phyloP scores from a whole-genome alignment of 441 rosid genomes.

The Pelargonium fulgidum region DNA sequence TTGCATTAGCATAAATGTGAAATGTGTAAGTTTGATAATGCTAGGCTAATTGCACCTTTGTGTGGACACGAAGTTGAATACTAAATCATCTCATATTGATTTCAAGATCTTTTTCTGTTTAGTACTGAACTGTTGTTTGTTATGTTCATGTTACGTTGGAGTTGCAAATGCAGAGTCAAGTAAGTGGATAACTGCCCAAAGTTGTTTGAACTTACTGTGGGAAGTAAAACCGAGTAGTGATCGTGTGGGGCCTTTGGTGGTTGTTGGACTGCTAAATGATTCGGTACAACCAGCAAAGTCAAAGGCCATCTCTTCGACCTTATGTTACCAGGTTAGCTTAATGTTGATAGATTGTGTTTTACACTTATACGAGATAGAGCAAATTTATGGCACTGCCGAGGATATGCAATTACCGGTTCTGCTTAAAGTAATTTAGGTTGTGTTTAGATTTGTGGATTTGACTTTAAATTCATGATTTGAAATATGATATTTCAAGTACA shows the following conservation, averaged over 20 bases:
- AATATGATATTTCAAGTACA: no score
- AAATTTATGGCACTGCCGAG: background rate
- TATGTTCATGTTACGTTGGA: background rate
- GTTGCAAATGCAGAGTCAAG: conserved; percentile 37
- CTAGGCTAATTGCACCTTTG: no score
- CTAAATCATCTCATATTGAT: no score
- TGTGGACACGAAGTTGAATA: no score
- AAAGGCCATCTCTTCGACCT: conserved; percentile 32
- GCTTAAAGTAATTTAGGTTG: background rate
- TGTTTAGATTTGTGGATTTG: no score
- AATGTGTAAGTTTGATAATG: no score
- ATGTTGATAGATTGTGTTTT: background rate
- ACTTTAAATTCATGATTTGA: no score
- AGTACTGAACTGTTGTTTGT: no score
- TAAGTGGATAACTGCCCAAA: conserved; percentile 61
- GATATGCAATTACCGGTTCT: background rate
- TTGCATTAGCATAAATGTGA: no score
- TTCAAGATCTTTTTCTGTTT: no score
- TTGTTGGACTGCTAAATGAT: conserved; percentile 46
- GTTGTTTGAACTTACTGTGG: conserved; percentile 46
- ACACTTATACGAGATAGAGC: no score
- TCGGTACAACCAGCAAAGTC: conserved; percentile 27
- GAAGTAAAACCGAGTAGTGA: conserved; percentile 48
- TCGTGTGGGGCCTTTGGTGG: conserved; percentile 57
- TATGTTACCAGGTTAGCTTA: conserved; percentile 55